Evolutionary conservation across 257 asterid species (phyloP).

Genomic region (Oldenlandia corymbosa): DNA sequence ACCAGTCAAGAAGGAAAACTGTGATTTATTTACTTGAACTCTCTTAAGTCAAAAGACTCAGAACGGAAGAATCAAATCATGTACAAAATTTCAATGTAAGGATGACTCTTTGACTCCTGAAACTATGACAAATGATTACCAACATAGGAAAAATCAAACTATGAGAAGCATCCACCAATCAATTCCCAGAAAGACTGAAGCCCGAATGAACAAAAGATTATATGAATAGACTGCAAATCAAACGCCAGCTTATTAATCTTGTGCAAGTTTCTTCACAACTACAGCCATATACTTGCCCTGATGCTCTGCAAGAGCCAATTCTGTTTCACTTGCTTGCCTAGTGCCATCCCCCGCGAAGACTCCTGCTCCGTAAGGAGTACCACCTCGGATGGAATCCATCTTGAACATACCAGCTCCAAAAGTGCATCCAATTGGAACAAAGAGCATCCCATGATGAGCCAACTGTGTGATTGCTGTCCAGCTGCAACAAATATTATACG

Average conservation of each 20-base stretch:
- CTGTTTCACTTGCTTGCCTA: slow-evolving; percentile 34
- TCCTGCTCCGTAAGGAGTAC: slow-evolving; percentile 49
- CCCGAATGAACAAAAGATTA: neutral
- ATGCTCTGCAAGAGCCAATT: slow-evolving; percentile 42
- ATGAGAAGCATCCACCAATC: neutral
- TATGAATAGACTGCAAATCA: neutral
- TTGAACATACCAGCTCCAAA: slow-evolving; percentile 84
- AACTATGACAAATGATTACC: neutral
- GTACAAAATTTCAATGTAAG: slow-evolving; percentile 3
- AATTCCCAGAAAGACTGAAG: neutral
- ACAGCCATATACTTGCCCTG: slow-evolving; percentile 50
- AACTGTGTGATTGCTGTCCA: slow-evolving; percentile 80
- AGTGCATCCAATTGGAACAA: slow-evolving; percentile 76
- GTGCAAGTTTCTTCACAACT: slow-evolving; percentile 26
- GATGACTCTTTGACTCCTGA: neutral
- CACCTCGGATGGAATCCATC: slow-evolving; percentile 61
- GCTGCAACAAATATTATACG: slow-evolving; percentile 26
- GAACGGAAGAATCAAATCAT: neutral
- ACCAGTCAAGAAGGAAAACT: neutral
- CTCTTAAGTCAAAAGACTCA: neutral
- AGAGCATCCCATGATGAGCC: slow-evolving; percentile 83
- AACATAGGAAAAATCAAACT: neutral
- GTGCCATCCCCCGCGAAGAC: slow-evolving; percentile 41
- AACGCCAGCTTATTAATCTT: slow-evolving; percentile 5
- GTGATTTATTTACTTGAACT: neutral